Conservation (phyloP, 768 basidiomycete genomes). For the Serendipita sp. region DNA sequence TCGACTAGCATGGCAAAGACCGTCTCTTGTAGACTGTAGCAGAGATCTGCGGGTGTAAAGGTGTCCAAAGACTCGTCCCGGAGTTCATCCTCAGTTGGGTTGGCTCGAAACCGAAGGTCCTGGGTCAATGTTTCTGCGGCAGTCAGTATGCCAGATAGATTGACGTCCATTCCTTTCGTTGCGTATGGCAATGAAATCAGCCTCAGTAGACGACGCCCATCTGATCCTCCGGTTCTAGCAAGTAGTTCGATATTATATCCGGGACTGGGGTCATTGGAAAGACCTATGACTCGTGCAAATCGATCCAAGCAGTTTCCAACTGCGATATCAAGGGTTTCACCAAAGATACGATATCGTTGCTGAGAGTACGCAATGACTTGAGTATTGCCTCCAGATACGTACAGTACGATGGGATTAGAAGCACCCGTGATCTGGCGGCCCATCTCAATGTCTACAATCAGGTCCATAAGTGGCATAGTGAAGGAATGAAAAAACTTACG, state of each 20-base stretch:
- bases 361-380: conserved; percentile 98
- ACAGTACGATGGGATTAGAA: conserved; percentile 88
- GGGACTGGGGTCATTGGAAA: conserved; percentile 91
- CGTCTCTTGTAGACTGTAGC: conserved; percentile 93
- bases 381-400: conserved; percentile 97
- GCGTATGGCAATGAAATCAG: conserved; percentile 79
- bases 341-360: conserved; percentile 95
- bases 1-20: conserved; percentile 98
- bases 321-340: conserved; percentile 98
- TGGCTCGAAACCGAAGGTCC: conserved; percentile 66
- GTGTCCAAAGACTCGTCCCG: conserved; percentile 35
- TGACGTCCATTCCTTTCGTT: conserved; percentile 97
- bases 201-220: conserved; percentile 54
- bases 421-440: conserved; percentile 90
- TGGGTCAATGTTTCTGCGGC: conserved; percentile 74
- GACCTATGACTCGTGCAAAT: conserved; percentile 84
- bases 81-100: conserved; percentile 15
- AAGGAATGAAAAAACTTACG: conserved; percentile 43
- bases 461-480: not conserved
- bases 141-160: conserved; percentile 85
- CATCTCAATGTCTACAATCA: conserved; percentile 84
- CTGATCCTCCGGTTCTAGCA: not conserved
- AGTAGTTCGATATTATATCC: conserved; percentile 86
- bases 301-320: conserved; percentile 97
- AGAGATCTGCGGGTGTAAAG: conserved; percentile 90